A percentile compares a stretch with the other conserved stretches of the same genome.
phyloP scores from a whole-genome alignment of 2,329 filamentous ascomycete genomes.

The Aspergillus cejpii region DNA sequence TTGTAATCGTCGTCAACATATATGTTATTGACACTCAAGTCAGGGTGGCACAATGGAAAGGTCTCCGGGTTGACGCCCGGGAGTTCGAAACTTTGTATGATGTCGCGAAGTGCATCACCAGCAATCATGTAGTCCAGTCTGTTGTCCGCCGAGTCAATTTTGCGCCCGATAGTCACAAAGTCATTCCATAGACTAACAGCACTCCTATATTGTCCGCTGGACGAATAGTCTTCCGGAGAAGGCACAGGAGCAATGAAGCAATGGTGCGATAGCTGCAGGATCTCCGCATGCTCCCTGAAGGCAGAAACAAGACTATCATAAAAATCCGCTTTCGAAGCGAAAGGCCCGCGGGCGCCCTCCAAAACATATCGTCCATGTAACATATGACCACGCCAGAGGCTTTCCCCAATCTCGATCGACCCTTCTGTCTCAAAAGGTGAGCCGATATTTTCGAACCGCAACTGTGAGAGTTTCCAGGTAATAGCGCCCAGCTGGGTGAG shows the following conservation, averaged over 20 bases:
- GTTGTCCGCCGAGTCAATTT: conserved; percentile 20
- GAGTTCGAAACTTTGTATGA: conserved; percentile 7
- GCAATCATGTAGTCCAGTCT: conserved; percentile 22
- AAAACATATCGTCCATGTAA: conserved; percentile 14
- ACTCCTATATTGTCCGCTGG: conserved; percentile 9
- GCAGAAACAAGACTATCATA: conserved; percentile 16
- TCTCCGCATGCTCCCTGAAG: conserved; percentile 16
- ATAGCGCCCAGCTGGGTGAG: conserved; percentile 23
- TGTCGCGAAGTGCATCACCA: conserved; percentile 15
- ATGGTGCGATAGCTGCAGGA: conserved; percentile 12
- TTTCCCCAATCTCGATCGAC: conserved; percentile 14
- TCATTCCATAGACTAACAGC: conserved; percentile 21
- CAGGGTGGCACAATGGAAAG: conserved; percentile 24
- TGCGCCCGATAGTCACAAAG: conserved; percentile 20
- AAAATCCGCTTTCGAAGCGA: conserved; percentile 16
- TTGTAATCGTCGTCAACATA: conserved; percentile 31
- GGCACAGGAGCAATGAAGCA: conserved; percentile 17
- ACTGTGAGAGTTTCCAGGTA: conserved; percentile 20
- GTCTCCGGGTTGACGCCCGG: background rate
- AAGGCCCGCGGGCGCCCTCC: conserved; percentile 18
- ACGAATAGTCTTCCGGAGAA: conserved; percentile 7
- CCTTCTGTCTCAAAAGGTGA: conserved; percentile 25
- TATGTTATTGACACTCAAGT: conserved; percentile 39
- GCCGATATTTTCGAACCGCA: conserved; percentile 25
- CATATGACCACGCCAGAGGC: conserved; percentile 20